Percentiles rank a stretch among this genome's conserved stretches.
phyloP scores from a whole-genome alignment of 805 yeast species.

The Saccharomyces mikatae region DNA sequence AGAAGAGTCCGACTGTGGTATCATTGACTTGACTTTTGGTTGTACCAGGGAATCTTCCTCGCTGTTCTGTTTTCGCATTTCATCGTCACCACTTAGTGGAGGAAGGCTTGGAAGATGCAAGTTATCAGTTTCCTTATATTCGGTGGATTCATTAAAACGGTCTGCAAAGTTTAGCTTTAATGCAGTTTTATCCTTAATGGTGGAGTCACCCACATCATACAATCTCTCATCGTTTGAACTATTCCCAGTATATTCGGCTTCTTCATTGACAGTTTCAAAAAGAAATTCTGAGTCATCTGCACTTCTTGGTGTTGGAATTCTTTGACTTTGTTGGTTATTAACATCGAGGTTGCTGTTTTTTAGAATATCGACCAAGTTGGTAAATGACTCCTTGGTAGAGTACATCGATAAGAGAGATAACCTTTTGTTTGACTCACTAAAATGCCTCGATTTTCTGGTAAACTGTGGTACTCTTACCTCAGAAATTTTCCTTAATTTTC shows the following conservation, averaged over 20 bases:
- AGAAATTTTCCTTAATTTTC: slow-evolving; percentile 45
- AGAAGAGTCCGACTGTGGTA: slow-evolving; percentile 11
- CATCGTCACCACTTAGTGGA: slow-evolving; percentile 17
- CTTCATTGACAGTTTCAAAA: slow-evolving; percentile 22
- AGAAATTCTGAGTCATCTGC: slow-evolving; percentile 23
- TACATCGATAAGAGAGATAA: slow-evolving; percentile 64
- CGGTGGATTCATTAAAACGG: slow-evolving; percentile 22
- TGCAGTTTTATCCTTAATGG: slow-evolving; percentile 9
- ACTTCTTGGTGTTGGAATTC: slow-evolving; percentile 13
- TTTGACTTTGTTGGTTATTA: slow-evolving; percentile 6
- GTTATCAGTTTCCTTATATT: slow-evolving; percentile 3
- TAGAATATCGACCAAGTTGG: slow-evolving; percentile 44
- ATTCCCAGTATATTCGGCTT: slow-evolving; percentile 10
- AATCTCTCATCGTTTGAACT: slow-evolving; percentile 21
- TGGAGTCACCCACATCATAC: slow-evolving; percentile 16
- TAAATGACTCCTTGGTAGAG: slow-evolving; percentile 58
- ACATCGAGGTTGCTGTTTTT: slow-evolving; percentile 17
- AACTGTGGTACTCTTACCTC: slow-evolving; percentile 65
- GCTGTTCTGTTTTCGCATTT: slow-evolving; percentile 5
- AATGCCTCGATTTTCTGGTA: slow-evolving; percentile 57
- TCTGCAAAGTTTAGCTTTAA: slow-evolving; percentile 35
- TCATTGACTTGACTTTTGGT: slow-evolving; percentile 15
- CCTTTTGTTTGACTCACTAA: slow-evolving; percentile 56
- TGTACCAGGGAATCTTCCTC: background rate
- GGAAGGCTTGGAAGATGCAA: slow-evolving; percentile 26